Evolutionary conservation across 2,329 filamentous ascomycete genomes (phyloP).

Genomic region (Penicillium paneum): DNA sequence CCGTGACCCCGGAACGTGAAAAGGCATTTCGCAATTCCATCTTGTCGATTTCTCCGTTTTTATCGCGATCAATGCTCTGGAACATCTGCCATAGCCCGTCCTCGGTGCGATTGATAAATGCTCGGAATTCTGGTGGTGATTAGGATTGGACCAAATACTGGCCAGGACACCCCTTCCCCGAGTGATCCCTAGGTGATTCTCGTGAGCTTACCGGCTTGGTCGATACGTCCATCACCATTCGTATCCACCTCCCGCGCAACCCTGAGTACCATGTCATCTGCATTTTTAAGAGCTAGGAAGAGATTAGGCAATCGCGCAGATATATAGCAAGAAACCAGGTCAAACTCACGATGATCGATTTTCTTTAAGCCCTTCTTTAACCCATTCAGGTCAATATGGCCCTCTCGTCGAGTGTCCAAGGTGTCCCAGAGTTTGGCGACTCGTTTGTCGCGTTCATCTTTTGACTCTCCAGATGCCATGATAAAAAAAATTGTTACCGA

Average conservation of each 20-base stretch:
- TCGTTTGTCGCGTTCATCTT: slow-evolving; percentile 74
- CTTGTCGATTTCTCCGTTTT: slow-evolving; percentile 82
- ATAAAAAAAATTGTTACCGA: slow-evolving; percentile 49
- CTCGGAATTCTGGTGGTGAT: slow-evolving; percentile 69
- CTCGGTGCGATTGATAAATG: slow-evolving; percentile 85
- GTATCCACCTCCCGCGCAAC: slow-evolving; percentile 81
- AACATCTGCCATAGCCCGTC: slow-evolving; percentile 79
- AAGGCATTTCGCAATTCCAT: slow-evolving; percentile 79
- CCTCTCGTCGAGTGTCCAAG: slow-evolving; percentile 72
- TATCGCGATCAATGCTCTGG: slow-evolving; percentile 77
- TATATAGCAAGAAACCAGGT: slow-evolving; percentile 20
- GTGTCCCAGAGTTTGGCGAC: slow-evolving; percentile 80
- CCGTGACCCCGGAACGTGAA: slow-evolving; percentile 69
- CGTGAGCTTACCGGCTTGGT: slow-evolving; percentile 70
- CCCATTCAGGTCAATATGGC: slow-evolving; percentile 78
- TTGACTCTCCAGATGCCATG: slow-evolving; percentile 68
- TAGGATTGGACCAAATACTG: slow-evolving; percentile 20
- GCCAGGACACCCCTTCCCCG: slow-evolving; percentile 15
- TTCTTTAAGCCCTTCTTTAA: slow-evolving; percentile 79
- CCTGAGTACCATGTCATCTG: slow-evolving; percentile 75
- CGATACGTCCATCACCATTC: slow-evolving; percentile 83
- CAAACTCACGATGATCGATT: slow-evolving; percentile 81
- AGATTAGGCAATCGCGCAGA: slow-evolving; percentile 21
- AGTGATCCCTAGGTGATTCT: slow-evolving; percentile 12
- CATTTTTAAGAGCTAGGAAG: slow-evolving; percentile 72